Base-by-base conservation (phyloP, 176 grass and related monocot genomes). In the Olyra latifolia region DNA sequence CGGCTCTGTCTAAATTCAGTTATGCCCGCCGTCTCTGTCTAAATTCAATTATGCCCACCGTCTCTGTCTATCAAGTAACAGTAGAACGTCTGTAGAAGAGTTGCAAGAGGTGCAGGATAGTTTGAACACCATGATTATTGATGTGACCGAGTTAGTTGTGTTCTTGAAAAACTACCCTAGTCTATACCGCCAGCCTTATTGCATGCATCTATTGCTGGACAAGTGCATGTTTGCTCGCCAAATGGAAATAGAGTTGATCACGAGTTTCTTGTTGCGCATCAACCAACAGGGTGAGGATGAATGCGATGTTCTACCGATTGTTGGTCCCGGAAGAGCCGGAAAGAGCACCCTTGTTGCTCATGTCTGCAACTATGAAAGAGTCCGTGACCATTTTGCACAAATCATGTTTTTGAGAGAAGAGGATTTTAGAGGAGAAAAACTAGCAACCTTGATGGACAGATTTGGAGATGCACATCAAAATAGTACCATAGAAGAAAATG, bases 331-430 rank as follows among this genome's bases (percentile, higher is more conserved):
- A 4, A 35, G 32, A 35, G 32, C 5, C 5, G 32, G 32, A 35
- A 35, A 35, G 32, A 35, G 32, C 32, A 35, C 32, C 2, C 32
- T 35, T 3, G 5, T 35, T 35, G 32, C 32, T 41, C 64, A 66
- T 66, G 64, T 66, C 38, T 66, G 35, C 38, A 28, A 73, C 2
- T 65, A 84, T 3, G 66, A 68, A 56, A 88, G 66, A 52, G 66
- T 88, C 11, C 35, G 66, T 27, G 42, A 43, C 11, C 20, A 62
- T 85, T 89, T 88, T 41, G 55, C 80, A 28, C n/a, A 77, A 23
- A 59, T 69, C 6, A 0, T 17, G 2, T 35, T 35, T 4, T 35
- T 35, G 32, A 35, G 4, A 3, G 32, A 35, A 35, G 32, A 35
- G 2, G 32, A 35, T 4, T 35, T 35, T 35, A 35, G 5, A 35